Base-by-base conservation (phyloP, 305 asterid genomes). In the Fraxinus sp. region DNA sequence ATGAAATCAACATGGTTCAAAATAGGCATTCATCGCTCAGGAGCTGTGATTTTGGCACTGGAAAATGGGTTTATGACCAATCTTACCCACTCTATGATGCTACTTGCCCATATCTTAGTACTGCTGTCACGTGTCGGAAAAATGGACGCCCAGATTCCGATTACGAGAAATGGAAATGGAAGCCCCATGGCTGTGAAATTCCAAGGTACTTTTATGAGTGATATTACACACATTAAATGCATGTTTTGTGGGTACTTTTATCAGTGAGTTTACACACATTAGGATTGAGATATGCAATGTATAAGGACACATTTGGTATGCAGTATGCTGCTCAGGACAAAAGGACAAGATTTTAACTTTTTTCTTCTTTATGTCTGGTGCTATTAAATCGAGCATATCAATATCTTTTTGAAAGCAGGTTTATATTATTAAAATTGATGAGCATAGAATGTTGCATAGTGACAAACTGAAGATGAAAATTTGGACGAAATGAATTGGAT, bases 81-180 rank as follows among this genome's bases (percentile, higher is more conserved):
- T 86, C 91, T 16, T 95, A 93, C 77, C 98, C 98, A 26, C 91
- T 95, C 16, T 95, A 95, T 32, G 91, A 92, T 75, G 85, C 78
- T 85, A 78, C 78, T 14, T 95, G 98, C 68, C 94, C 98, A 8
- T 95, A 95, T 73, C 97, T 93, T 20, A 92, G 90, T 79, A 86
- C 86, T 66, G 89, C 98, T 10, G 97, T 93, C 32, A 83, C 92
- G 0, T 95, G 98, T 77, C 91, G 28, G 74, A 89, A 89, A 82
- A 95, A 95, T 77, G 98, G 98, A 0, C 89, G 98, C 3, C 97
- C 97, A 1, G 98, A 95, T 85, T 90, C 98, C 64, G 95, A 88
- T 84, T 95, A 95, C 84, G 95, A 95, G 78, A 93, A 93, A 64
- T 90, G 94, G 97, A 90, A 85, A 80, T 95, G 98, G 98, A 90